Evolutionary conservation across 2,329 filamentous ascomycete genomes (phyloP), one percentile per base, ranked within the genome.

Genomic region (Leptographium radiaticola): DNA sequence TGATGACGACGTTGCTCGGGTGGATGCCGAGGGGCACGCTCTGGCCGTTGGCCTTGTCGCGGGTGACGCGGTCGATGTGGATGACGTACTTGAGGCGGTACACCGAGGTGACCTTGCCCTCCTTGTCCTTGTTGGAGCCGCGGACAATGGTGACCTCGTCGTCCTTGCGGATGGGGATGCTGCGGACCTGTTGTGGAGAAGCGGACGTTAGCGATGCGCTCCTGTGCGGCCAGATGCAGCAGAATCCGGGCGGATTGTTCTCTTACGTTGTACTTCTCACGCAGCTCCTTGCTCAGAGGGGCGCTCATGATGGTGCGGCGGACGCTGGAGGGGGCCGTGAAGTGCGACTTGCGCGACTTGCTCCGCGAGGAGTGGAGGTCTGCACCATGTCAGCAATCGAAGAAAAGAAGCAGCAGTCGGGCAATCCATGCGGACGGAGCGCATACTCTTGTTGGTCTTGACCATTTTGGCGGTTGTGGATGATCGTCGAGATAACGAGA

Each of bases 291-390:
- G 80, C 81, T 87, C 65, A 96, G 82, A 67, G 88, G 87, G 65
- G 93, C 90, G 79, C 86, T 91, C 90, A 98, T 96, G 79, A 95
- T 95, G 67, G 85, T 81, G 72, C 93, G 89, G 75, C 93, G 90
- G 71, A 88, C 81, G 79, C 86, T 89, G 73, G 90, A 96, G 65
- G 90, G 89, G 64, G 93, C 93, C 72, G 81, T 79, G 84, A 95
- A 98, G 83, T 98, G 91, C 72, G 89, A 87, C 82, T 95, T 95
- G 76, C 93, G 89, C 77, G 89, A 93, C 89, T 98, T 98, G 79
- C 91, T 86, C 77, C 91, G 84, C 70, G 89, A 95, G 75, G 87
- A 88, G 74, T 79, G 72, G 68, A 89, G 69, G 67, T 71, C 81
- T 85, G 62, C 43, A 5, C 16, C 16, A 7, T 15, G 36, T 25